These are phyloP conservation scores for Delonix regia DNA, from an alignment of 306 rosid species.

Conservation along the genomic window DNA sequence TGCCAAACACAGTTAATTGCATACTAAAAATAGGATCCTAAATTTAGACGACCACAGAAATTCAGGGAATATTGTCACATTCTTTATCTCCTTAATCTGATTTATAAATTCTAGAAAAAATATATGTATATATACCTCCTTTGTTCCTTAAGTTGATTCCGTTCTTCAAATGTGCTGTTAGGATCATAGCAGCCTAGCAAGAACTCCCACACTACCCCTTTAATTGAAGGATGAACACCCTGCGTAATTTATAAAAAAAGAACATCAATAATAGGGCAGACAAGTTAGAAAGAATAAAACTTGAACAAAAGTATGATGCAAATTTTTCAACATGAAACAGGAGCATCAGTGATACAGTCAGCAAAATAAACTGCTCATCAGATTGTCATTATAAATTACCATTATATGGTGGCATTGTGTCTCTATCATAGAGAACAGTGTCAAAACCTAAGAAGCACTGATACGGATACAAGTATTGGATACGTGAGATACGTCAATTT, in stretches of 20 bases:
- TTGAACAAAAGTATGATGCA: background rate
- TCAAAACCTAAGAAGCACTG: too few relatives aligned
- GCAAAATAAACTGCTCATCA: slow-evolving; percentile 7
- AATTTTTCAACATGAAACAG: background rate
- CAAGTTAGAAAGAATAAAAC: slow-evolving; percentile 27
- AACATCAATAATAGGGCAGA: slow-evolving; percentile 9
- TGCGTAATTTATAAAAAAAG: slow-evolving; percentile 38
- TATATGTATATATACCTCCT: slow-evolving; percentile 62
- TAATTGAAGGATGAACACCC: slow-evolving; percentile 97
- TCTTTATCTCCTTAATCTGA: slow-evolving; percentile 13
- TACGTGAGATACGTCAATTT: too few relatives aligned
- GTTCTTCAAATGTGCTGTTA: slow-evolving; percentile 76
- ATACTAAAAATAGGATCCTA: slow-evolving; percentile 2
- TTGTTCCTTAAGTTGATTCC: slow-evolving; percentile 65
- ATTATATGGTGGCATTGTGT: background rate
- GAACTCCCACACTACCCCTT: slow-evolving; percentile 95
- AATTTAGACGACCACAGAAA: slow-evolving; percentile 16
- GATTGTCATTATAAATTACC: background rate
- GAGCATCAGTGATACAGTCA: background rate
- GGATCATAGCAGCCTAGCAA: slow-evolving; percentile 94
- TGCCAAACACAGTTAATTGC: background rate
- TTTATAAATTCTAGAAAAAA: slow-evolving; percentile 21
- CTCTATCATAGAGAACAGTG: background rate
- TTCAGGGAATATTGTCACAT: background rate
- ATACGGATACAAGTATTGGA: too few relatives aligned